These are phyloP conservation scores for Albophoma yamanashiensis DNA, from an alignment of 2,329 filamentous ascomycete genomes.

Conservation along the genomic window DNA sequence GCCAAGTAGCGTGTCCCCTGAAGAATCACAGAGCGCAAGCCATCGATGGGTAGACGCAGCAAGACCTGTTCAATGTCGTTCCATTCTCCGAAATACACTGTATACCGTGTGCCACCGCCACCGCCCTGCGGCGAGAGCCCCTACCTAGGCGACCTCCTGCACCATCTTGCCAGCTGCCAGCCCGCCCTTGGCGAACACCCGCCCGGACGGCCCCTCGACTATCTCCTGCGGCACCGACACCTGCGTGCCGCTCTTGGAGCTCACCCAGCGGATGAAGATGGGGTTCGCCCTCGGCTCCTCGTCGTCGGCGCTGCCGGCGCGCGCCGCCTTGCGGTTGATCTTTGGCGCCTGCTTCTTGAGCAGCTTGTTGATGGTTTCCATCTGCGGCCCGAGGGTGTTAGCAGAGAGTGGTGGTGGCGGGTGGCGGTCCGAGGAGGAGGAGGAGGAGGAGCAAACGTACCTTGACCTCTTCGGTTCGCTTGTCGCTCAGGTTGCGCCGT, in stretches of 20 bases:
- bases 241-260: constrained; percentile 50
- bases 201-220: constrained; percentile 50
- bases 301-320: constrained; percentile 37
- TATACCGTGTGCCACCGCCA: background rate
- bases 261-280: constrained; percentile 61
- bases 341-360: constrained; percentile 80
- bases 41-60: background rate
- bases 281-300: constrained; percentile 42
- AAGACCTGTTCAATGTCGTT: background rate
- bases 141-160: constrained; percentile 40
- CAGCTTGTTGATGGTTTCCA: constrained; percentile 86
- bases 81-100: background rate
- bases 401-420: background rate
- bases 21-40: background rate
- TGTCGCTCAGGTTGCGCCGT: constrained; percentile 51
- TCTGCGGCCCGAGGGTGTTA: constrained; percentile 36
- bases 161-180: constrained; percentile 37
- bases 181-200: constrained; percentile 35
- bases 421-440: background rate
- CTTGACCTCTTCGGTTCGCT: constrained; percentile 55
- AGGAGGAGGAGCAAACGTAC: no score
- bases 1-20: background rate
- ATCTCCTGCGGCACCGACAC: constrained; percentile 60
- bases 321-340: constrained; percentile 44
- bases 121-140: background rate